Evolutionary conservation across 2,329 filamentous ascomycete species (phyloP).

Genomic region (Penicillium sp.): DNA sequence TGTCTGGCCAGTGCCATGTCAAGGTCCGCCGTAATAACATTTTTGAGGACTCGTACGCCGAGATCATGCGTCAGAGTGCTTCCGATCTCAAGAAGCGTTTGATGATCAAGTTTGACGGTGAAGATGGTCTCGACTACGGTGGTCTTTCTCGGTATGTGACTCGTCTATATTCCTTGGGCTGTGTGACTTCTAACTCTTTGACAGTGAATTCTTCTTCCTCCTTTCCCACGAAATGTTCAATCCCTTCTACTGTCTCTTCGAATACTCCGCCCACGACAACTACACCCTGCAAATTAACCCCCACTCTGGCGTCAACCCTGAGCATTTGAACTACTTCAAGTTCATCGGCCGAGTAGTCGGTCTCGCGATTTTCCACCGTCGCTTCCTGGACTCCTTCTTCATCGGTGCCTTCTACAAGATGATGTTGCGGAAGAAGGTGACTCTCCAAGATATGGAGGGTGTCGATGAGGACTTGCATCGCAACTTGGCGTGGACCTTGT

Average conservation of each 20-base stretch:
- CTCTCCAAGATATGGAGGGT: conserved; percentile 95
- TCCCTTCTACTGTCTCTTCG: conserved; percentile 98
- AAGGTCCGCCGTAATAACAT: conserved; percentile 97
- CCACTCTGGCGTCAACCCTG: conserved; percentile 97
- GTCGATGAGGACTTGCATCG: conserved; percentile 98
- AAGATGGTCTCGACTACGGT: conserved; percentile 97
- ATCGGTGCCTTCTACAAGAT: conserved; percentile 99
- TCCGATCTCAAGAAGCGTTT: conserved; percentile 96
- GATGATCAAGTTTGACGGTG: conserved; percentile 99
- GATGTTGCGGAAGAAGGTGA: conserved; percentile 91
- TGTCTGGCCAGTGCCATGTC: conserved; percentile 96
- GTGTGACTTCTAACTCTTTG: conserved; percentile 34
- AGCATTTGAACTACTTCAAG: conserved; percentile 99
- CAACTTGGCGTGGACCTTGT: conserved; percentile 93
- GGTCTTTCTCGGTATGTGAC: conserved; percentile 76
- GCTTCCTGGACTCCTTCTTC: conserved; percentile 98
- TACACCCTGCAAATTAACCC: conserved; percentile 99
- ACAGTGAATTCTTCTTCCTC: conserved; percentile 97
- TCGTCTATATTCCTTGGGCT: neutral
- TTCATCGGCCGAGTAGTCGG: conserved; percentile 98
- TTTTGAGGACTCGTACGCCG: conserved; percentile 97
- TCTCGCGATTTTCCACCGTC: conserved; percentile 94
- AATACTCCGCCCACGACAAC: conserved; percentile 99
- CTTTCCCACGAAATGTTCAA: conserved; percentile 99
- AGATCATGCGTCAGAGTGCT: conserved; percentile 95